Evolutionary conservation across 2,329 filamentous ascomycete genomes (phyloP).

Genomic region (Alternaria alternata): DNA sequence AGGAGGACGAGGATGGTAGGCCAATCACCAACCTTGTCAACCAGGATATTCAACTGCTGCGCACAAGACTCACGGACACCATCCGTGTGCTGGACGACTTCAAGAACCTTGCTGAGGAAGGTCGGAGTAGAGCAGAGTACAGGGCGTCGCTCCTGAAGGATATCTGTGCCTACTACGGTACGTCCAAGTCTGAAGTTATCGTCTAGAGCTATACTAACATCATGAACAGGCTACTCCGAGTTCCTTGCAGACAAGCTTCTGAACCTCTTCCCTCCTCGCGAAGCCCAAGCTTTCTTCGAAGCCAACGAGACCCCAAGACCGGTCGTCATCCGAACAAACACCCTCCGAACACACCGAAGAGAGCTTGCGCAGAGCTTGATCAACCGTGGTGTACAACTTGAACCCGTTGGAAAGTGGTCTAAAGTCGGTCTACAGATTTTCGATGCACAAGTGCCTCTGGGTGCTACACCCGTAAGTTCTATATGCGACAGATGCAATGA

Average conservation of each 20-base stretch:
- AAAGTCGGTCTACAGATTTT: conserved; percentile 98
- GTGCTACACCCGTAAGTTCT: conserved; percentile 74
- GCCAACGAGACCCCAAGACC: conserved; percentile 95
- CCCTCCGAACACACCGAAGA: conserved; percentile 76
- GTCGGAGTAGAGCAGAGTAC: conserved; percentile 86
- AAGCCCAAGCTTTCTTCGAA: conserved; percentile 98
- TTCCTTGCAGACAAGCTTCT: conserved; percentile 97
- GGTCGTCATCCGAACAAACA: conserved; percentile 96
- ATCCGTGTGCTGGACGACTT: conserved; percentile 92
- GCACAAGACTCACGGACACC: conserved; percentile 89
- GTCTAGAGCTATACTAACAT: background rate
- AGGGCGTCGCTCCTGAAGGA: conserved; percentile 86
- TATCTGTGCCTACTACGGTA: conserved; percentile 89
- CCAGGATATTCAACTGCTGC: conserved; percentile 87
- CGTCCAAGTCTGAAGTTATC: background rate
- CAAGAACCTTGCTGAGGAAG: conserved; percentile 78
- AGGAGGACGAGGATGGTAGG: conserved; percentile 67
- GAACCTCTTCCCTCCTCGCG: conserved; percentile 87
- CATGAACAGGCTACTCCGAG: conserved; percentile 72
- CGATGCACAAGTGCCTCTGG: conserved; percentile 84
- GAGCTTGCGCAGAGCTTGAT: conserved; percentile 93
- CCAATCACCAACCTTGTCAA: conserved; percentile 68
- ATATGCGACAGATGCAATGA: background rate
- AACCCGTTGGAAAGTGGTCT: conserved; percentile 98
- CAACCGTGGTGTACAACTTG: conserved; percentile 93